Conservation (phyloP, 2,329 filamentous ascomycete genomes). For the Phialophora verrucosa region DNA sequence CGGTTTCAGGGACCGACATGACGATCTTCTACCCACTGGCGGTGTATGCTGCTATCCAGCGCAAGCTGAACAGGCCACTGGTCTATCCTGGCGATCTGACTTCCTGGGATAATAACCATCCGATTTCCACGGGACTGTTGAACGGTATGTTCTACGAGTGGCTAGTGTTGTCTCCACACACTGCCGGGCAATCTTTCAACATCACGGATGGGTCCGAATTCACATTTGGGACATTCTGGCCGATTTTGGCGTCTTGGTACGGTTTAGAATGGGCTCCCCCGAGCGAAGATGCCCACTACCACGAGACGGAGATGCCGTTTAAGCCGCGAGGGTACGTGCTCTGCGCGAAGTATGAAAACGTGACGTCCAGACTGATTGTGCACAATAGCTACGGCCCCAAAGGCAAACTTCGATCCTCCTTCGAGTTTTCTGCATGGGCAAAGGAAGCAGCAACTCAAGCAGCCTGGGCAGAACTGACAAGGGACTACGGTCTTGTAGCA, state of each 20-base stretch:
- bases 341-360: too few species aligned
- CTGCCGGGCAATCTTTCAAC: constrained; percentile 42
- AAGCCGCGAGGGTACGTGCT: constrained; percentile 24
- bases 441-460: too few species aligned
- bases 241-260: constrained; percentile 41
- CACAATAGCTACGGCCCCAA: too few species aligned
- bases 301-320: constrained; percentile 24
- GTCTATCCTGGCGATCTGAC: constrained; percentile 22
- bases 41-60: constrained; percentile 26
- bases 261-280: constrained; percentile 35
- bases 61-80: constrained; percentile 10
- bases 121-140: constrained; percentile 16
- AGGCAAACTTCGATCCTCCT: too few species aligned
- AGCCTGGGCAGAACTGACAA: too few species aligned
- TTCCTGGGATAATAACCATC: constrained; percentile 29
- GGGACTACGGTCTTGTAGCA: too few species aligned
- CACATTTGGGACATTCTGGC: constrained; percentile 41
- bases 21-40: constrained; percentile 31
- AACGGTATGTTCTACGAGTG: constrained; percentile 39
- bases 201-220: constrained; percentile 41
- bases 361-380: too few species aligned
- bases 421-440: too few species aligned
- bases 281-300: constrained; percentile 13
- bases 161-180: constrained; percentile 37
- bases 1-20: constrained; percentile 27